Conservation (phyloP, 1,284 basidiomycete genomes). For the Ceratobasidium sp. region DNA sequence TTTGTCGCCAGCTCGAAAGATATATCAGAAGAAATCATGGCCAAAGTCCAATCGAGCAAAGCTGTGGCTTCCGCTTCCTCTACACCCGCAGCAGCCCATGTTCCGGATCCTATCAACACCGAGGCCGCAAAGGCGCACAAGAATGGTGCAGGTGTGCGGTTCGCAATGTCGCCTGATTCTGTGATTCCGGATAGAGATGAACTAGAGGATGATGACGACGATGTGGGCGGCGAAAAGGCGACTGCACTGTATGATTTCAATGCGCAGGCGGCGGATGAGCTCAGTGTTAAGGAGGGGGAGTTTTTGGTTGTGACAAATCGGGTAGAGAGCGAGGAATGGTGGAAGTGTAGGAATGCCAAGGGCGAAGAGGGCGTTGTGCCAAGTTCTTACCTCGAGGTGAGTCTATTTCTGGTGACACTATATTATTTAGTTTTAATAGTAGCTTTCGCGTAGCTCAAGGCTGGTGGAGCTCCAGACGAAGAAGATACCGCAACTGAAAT, state of each 20-base stretch:
- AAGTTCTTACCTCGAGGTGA: constrained; percentile 92
- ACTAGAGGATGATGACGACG: constrained; percentile 52
- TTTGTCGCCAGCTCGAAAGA: constrained; percentile 88
- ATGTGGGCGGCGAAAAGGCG: constrained; percentile 64
- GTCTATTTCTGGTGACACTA: constrained; percentile 48
- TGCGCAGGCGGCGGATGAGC: constrained; percentile 95
- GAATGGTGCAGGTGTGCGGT: constrained; percentile 73
- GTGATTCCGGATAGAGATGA: constrained; percentile 62
- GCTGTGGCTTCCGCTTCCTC: constrained; percentile 52
- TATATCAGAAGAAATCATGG: constrained; percentile 81
- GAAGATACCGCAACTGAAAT: constrained; percentile 60
- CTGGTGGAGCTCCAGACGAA: constrained; percentile 54
- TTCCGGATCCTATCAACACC: constrained; percentile 36
- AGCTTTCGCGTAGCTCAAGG: constrained; percentile 37
- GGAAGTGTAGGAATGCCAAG: constrained; percentile 87
- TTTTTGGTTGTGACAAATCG: constrained; percentile 83
- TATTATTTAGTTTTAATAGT: constrained; percentile 13
- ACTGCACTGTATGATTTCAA: constrained; percentile 92
- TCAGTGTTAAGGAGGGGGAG: constrained; percentile 90
- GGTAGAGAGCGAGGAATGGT: constrained; percentile 94
- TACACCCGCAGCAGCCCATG: constrained; percentile 45
- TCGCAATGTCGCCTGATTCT: constrained; percentile 70
- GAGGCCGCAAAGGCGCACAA: constrained; percentile 58
- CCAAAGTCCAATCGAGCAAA: constrained; percentile 83
- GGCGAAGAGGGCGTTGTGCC: constrained; percentile 95